phyloP scores from a whole-genome alignment of 2,329 filamentous ascomycete genomes.

The Talaromyces sp. region DNA sequence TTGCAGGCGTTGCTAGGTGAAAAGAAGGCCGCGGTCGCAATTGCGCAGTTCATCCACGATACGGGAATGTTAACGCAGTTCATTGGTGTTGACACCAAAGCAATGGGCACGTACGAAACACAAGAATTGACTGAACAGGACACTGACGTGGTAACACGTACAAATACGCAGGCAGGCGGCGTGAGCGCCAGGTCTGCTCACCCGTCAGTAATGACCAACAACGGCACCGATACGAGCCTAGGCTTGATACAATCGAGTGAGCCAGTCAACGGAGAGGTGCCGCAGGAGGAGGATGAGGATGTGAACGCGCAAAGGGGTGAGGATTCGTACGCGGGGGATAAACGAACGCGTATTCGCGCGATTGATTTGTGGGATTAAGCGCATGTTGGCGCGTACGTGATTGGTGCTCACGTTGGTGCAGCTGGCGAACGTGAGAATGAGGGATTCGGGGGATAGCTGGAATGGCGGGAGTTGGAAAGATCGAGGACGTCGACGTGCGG shows the following conservation, averaged over 20 bases:
- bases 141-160: not conserved
- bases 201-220: not conserved
- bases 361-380: not conserved
- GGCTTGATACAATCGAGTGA: not conserved
- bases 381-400: not conserved
- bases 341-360: not conserved
- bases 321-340: not conserved
- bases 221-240: not conserved
- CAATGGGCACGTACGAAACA: not conserved
- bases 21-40: not conserved
- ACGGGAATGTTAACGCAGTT: not conserved
- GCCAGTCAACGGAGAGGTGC: not conserved
- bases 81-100: not conserved
- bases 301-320: not conserved
- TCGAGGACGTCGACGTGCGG: not conserved
- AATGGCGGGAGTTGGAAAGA: not conserved
- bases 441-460: no score
- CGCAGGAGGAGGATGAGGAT: not conserved
- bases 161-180: not conserved
- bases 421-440: not conserved
- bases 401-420: not conserved
- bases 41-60: not conserved
- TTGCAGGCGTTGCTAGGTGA: not conserved
- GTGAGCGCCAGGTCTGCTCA: not conserved
- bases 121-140: not conserved